A percentile compares a stretch with the other conserved stretches of the same genome.
These are phyloP conservation scores for Hygrophorus pudorinus DNA, from an alignment of 768 basidiomycete species.

Conservation along the genomic window DNA sequence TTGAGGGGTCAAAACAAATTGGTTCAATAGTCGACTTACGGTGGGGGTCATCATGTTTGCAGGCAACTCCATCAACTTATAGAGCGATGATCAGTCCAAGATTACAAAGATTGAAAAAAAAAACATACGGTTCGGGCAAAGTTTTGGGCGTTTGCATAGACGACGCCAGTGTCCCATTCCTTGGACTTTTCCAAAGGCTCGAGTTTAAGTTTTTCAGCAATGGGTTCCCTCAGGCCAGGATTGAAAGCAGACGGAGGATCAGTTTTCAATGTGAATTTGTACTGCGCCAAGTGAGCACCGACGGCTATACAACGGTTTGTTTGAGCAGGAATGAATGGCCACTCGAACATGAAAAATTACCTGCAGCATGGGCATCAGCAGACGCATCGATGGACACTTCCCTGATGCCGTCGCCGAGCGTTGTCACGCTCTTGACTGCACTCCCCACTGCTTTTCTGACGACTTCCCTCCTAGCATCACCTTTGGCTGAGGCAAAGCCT, in stretches of 20 bases:
- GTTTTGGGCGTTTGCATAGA: slow-evolving; percentile 74
- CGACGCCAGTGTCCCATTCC: slow-evolving; percentile 64
- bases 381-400: slow-evolving; percentile 56
- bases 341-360: slow-evolving; percentile 25
- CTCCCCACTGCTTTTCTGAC: slow-evolving; percentile 64
- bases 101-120: background rate
- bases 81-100: background rate
- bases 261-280: slow-evolving; percentile 75
- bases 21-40: slow-evolving; percentile 23
- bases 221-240: slow-evolving; percentile 42
- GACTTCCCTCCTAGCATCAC: slow-evolving; percentile 45
- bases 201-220: slow-evolving; percentile 41
- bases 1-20: background rate
- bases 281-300: slow-evolving; percentile 64
- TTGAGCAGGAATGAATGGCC: background rate
- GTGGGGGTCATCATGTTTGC: slow-evolving; percentile 84
- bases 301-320: slow-evolving; percentile 39
- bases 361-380: slow-evolving; percentile 67
- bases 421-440: slow-evolving; percentile 61
- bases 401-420: slow-evolving; percentile 46
- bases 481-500: slow-evolving; percentile 35
- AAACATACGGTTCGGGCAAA: slow-evolving; percentile 59
- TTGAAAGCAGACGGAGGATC: slow-evolving; percentile 56
- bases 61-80: slow-evolving; percentile 74
- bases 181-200: slow-evolving; percentile 34